Base-by-base conservation (phyloP, 306 rosid species). In the Hippophae tibetana region DNA sequence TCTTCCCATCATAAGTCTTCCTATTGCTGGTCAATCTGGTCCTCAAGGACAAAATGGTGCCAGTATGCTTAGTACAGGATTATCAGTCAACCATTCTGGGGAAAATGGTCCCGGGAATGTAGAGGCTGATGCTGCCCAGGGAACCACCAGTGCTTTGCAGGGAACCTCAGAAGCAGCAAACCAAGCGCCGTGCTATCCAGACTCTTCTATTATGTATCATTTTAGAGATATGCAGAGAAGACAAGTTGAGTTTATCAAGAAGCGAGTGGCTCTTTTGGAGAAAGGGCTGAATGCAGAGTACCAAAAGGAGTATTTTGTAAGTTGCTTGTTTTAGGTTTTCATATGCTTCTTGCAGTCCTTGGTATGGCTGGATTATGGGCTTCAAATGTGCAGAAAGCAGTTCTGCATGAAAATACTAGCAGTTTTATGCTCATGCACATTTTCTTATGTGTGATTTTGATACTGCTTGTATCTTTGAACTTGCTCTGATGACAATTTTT, bases 171-270 rank as follows among this genome's bases (percentile, higher is more conserved):
- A 83, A 74, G 76, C 82, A 14, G 77, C 68, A 62, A 84, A 75
- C 71, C 94, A 81, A 68, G 10, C 82, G 5, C 94, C 72, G 64
- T 27, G 65, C 8, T 83, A 59, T 78, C 89, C 72, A 71, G 96
- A 90, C 42, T 71, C 88, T 9, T 77, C 96, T 56, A 42, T 78
- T 13, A 44, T 76, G 57, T 82, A 76, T 70, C 94, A 81, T 74
- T 87, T 74, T 73, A 78, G 99, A 84, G 99, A 93, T 61, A 93
- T 85, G 97, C 99, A 88, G 77, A 82, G 95, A 76, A 80, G 97
- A 72, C 88, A 76, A 77, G 99, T 93, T 62, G 99, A 93, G 73
- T 93, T 82, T 68, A 76, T 93, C 47, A 93, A 93, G 80, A 86
- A 84, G 74, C 86, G 99, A 78, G 99, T 93, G 70, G 94, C 84